These are phyloP conservation scores for Pythium grandisporangium DNA, from an alignment of 352 stramenopile species.

Conservation along the genomic window DNA sequence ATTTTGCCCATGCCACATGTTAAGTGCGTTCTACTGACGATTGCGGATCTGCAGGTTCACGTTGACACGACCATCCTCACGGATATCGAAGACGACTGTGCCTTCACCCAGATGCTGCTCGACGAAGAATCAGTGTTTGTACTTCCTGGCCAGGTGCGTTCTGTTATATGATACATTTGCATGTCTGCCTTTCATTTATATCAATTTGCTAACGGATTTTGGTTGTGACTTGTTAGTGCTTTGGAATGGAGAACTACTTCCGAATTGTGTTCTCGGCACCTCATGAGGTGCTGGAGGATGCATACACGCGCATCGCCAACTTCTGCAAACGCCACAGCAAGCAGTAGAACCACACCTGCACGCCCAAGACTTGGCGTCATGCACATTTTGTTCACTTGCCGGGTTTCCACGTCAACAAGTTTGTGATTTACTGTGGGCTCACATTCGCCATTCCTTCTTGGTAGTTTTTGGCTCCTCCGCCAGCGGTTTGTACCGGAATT, in stretches of 20 bases:
- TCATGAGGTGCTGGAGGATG: constrained; percentile 49
- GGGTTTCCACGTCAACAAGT: background rate
- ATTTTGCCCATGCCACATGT: background rate
- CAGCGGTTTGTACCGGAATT: constrained; percentile 10
- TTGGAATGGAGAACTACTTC: constrained; percentile 65
- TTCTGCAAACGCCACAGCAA: constrained; percentile 49
- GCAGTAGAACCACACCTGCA: constrained; percentile 1
- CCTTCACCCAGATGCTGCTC: constrained; percentile 91
- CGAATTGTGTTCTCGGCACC: constrained; percentile 66
- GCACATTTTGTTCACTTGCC: background rate
- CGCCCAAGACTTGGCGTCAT: background rate
- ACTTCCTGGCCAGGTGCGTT: constrained; percentile 76
- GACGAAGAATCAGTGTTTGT: constrained; percentile 95
- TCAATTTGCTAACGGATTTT: constrained; percentile 1
- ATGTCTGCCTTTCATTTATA: background rate
- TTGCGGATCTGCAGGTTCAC: constrained; percentile 7
- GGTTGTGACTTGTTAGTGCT: constrained; percentile 27
- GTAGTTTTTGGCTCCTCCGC: constrained; percentile 1
- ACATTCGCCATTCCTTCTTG: too few species aligned
- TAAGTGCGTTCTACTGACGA: background rate
- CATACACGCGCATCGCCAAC: constrained; percentile 43
- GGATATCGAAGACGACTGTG: constrained; percentile 87
- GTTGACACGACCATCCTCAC: constrained; percentile 47
- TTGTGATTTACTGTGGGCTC: too few species aligned
- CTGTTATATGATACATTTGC: too few species aligned